Percentiles rank a stretch among this genome's conserved stretches.
Evolutionary conservation across 176 grass and related monocot species (phyloP).

Genomic region (Eremochloa ophiuroides): DNA sequence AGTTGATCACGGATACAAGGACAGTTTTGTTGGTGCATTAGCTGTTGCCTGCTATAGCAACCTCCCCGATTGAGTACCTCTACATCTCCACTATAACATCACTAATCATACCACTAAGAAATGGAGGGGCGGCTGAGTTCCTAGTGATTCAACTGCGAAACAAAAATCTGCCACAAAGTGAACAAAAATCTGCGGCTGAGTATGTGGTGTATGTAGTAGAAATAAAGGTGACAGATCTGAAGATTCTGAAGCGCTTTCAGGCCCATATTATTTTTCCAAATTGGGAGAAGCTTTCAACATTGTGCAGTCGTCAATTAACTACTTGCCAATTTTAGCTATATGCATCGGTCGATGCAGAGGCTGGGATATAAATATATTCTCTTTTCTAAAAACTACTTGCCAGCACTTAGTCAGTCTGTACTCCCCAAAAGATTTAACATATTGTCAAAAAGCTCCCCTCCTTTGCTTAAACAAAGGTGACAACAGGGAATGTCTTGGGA

Average conservation of each 20-base stretch:
- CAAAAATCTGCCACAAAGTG: neutral
- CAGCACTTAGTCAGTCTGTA: neutral
- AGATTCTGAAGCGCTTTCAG: neutral
- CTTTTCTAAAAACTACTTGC: too few relatives aligned
- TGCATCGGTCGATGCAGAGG: too few relatives aligned
- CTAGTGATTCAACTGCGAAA: neutral
- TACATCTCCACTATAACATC: too few relatives aligned
- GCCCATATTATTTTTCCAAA: neutral
- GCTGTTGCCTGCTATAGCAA: neutral
- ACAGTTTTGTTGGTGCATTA: neutral
- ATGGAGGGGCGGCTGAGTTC: neutral
- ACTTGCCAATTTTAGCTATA: too few relatives aligned
- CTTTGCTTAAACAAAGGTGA: constrained; percentile 28
- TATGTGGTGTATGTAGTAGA: neutral
- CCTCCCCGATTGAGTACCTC: neutral
- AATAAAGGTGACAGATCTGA: neutral
- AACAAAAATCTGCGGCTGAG: too few relatives aligned
- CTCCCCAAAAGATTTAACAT: constrained; percentile 10
- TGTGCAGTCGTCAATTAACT: neutral
- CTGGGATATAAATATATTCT: too few relatives aligned
- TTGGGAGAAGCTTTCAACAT: constrained; percentile 6
- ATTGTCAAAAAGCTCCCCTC: constrained; percentile 15
- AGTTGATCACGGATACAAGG: neutral
- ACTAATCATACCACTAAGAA: neutral
- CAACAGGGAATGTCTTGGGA: constrained; percentile 11